Percentiles rank a stretch among this genome's conserved stretches.
phyloP scores from a whole-genome alignment of 2,329 filamentous ascomycete species.

The Lachnellula occidentalis region DNA sequence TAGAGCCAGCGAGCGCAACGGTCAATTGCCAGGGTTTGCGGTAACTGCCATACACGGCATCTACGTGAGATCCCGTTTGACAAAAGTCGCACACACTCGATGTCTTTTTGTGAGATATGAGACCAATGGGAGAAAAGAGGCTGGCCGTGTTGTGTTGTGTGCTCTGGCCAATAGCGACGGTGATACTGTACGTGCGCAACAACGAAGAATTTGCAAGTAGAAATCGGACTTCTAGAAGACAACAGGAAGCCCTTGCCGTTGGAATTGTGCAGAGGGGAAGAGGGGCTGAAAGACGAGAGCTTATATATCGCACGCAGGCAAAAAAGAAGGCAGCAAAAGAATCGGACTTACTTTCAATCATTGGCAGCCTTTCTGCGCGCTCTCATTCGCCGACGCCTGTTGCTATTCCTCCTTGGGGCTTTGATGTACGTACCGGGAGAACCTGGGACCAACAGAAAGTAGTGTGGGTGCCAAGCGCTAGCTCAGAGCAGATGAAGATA shows the following conservation, averaged over 20 bases:
- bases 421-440: not conserved
- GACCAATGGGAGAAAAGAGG: slow-evolving; percentile 6
- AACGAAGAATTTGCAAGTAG: not conserved
- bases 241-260: not conserved
- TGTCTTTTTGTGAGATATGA: not conserved
- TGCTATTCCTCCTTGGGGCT: not conserved
- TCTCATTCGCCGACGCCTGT: slow-evolving; percentile 5
- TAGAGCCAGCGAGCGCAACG: not conserved
- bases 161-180: slow-evolving; percentile 3
- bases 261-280: not conserved
- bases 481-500: not conserved
- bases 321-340: not conserved
- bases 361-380: slow-evolving; percentile 17
- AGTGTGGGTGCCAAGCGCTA: not conserved
- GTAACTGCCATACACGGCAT: slow-evolving; percentile 7
- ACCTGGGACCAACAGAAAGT: not conserved
- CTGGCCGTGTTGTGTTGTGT: not conserved
- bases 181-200: not conserved
- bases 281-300: not conserved
- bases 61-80: not conserved
- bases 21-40: not conserved
- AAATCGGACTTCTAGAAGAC: not conserved
- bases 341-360: slow-evolving; percentile 27
- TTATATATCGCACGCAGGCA: slow-evolving; percentile 5
- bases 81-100: slow-evolving; percentile 1